Percentiles rank a stretch among this genome's conserved stretches.
Evolutionary conservation across 2,329 filamentous ascomycete genomes (phyloP).

Genomic region (Aureobasidium pullulans): DNA sequence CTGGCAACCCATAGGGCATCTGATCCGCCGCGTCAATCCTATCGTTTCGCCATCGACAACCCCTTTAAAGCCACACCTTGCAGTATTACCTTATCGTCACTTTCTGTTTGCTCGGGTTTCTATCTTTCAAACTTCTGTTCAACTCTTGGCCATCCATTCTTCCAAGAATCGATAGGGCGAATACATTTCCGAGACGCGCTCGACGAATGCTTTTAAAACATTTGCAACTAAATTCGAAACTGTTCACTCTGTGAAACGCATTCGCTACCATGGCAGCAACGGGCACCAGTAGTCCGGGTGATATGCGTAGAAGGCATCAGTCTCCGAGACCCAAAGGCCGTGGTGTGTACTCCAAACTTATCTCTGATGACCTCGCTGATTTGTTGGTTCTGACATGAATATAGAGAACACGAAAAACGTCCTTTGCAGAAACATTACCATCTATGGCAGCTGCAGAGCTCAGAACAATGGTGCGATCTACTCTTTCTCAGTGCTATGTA

Average conservation of each 20-base stretch:
- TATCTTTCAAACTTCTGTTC: neutral
- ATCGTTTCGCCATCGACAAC: neutral
- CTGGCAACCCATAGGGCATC: neutral
- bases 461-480: slow-evolving; percentile 62
- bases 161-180: neutral
- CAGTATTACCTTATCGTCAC: neutral
- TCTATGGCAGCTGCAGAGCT: slow-evolving; percentile 88
- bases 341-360: slow-evolving; percentile 25
- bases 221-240: neutral
- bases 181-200: neutral
- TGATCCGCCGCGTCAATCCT: neutral
- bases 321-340: slow-evolving; percentile 39
- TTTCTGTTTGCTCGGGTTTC: neutral
- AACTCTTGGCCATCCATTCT: neutral
- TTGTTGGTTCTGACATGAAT: slow-evolving; percentile 6
- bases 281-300: slow-evolving; percentile 25
- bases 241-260: neutral
- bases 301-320: slow-evolving; percentile 33
- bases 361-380: neutral
- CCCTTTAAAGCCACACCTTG: neutral
- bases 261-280: slow-evolving; percentile 11
- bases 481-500: neutral
- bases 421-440: slow-evolving; percentile 83
- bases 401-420: slow-evolving; percentile 67
- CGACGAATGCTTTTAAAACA: neutral